Base-by-base conservation (phyloP, 2,329 filamentous ascomycete genomes). In the Ceratocystis colombiana region DNA sequence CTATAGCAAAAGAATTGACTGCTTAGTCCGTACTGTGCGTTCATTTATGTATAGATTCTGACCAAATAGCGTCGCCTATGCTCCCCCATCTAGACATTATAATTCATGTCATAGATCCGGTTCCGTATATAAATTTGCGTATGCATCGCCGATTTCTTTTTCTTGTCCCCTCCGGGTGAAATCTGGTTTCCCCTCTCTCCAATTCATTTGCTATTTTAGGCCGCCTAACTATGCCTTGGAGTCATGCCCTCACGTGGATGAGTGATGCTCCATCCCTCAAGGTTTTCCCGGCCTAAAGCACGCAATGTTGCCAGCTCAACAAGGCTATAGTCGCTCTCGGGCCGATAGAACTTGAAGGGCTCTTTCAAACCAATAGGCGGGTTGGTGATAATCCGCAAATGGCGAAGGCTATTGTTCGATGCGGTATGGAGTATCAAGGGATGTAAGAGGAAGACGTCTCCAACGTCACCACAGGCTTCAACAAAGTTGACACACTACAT, bases 371-470 rank as follows among this genome's bases (percentile, higher is more conserved):
- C 76, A 7, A 85, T 79, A 0, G 81, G 71, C 8, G 71, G 71
- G 64, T 73, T 73, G 12, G 71, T 72, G 61, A 72, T 72, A 68
- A 72, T 70, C 25, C 72, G 69, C 15, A 70, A 59, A 55, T 70
- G 67, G 20, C 72, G 71, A 10, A 70, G 69, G 17, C 69, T 69
- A 65, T 73, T 73, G 70, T 22, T 77, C 71, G 48, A 80, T 2
- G 80, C 79, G 48, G 77, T 79, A 72, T 86, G 83, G 73, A 84
- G 72, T 81, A 85, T 85, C 20, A 85, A 73, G 53, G 83, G 83
- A 71, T 86, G 83, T 71, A 85, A 71, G 17, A 86, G 73, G 69
- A 79, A 84, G 15, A 85, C 80, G 68, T 85, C 82, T 7, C 83
- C 83, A 0, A 79, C 76, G 0, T 76, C 71, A 1, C 83, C 83